Conservation (phyloP, 2,329 filamentous ascomycete species). For the Colletotrichum karsti region DNA sequence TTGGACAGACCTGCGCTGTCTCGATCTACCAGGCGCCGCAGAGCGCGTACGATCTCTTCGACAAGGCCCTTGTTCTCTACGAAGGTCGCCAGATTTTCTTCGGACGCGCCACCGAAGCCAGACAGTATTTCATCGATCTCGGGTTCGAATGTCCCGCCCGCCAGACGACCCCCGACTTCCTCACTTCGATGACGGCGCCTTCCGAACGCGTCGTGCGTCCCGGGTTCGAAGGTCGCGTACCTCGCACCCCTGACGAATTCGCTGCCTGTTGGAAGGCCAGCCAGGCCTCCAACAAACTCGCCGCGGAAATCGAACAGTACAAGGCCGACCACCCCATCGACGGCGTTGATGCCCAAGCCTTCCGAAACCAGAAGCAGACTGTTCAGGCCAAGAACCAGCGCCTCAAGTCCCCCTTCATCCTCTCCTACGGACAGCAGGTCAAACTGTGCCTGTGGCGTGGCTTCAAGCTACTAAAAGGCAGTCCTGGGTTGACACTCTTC, state of each 20-base stretch:
- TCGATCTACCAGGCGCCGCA: constrained; percentile 70
- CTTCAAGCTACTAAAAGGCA: constrained; percentile 47
- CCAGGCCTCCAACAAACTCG: constrained; percentile 35
- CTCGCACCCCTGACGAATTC: constrained; percentile 42
- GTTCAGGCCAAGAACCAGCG: constrained; percentile 47
- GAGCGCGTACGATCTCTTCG: constrained; percentile 64
- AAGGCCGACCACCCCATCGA: constrained; percentile 10
- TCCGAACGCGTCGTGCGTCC: constrained; percentile 36
- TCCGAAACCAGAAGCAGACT: constrained; percentile 13
- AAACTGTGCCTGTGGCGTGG: constrained; percentile 51
- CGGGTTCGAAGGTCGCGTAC: constrained; percentile 37
- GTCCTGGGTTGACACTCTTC: constrained; percentile 47
- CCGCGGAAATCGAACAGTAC: constrained; percentile 39
- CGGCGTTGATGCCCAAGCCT: constrained; percentile 14
- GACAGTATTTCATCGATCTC: constrained; percentile 69
- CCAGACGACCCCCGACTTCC: constrained; percentile 77
- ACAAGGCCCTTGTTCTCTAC: constrained; percentile 74
- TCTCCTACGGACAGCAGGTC: constrained; percentile 56
- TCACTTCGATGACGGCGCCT: constrained; percentile 65
- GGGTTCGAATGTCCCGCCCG: constrained; percentile 67
- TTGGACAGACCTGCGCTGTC: constrained; percentile 35
- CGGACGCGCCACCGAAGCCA: constrained; percentile 67
- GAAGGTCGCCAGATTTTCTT: constrained; percentile 75
- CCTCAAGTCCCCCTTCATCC: constrained; percentile 57
- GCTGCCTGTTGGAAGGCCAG: constrained; percentile 37